These are phyloP conservation scores for Ogataea salicorniae DNA, from an alignment of 805 yeast genomes.

Conservation along the genomic window DNA sequence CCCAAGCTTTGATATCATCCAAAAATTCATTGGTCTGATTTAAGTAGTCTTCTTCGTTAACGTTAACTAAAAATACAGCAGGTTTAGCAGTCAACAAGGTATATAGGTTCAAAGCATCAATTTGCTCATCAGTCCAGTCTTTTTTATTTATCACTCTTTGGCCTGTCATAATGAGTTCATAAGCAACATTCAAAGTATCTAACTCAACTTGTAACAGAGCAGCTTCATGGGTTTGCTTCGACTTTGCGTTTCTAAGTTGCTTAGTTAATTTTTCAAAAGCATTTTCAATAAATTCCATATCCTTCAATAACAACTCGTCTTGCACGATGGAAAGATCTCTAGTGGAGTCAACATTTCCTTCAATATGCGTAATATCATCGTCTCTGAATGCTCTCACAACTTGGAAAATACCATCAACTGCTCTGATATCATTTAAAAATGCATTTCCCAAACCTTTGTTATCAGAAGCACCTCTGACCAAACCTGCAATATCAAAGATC, in stretches of 20 bases:
- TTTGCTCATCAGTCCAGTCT: constrained; percentile 85
- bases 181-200: constrained; percentile 70
- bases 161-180: constrained; percentile 74
- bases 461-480: constrained; percentile 55
- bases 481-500: constrained; percentile 66
- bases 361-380: constrained; percentile 63
- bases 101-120: constrained; percentile 83
- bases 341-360: constrained; percentile 57
- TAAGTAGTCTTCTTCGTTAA: constrained; percentile 82
- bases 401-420: constrained; percentile 68
- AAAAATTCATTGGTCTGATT: constrained; percentile 87
- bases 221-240: constrained; percentile 65
- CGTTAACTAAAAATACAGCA: constrained; percentile 84
- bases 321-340: constrained; percentile 59
- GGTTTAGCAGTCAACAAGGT: constrained; percentile 92
- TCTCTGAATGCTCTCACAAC: constrained; percentile 62
- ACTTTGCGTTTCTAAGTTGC: constrained; percentile 70
- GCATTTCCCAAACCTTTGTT: constrained; percentile 77
- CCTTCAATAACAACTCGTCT: constrained; percentile 62
- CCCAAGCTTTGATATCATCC: constrained; percentile 83
- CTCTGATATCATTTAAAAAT: constrained; percentile 60
- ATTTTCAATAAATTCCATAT: constrained; percentile 69
- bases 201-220: constrained; percentile 80
- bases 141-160: constrained; percentile 78
- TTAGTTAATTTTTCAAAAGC: constrained; percentile 54